Evolutionary conservation across 306 rosid genomes (phyloP).

Genomic region (Sphenostylis stenocarpa): DNA sequence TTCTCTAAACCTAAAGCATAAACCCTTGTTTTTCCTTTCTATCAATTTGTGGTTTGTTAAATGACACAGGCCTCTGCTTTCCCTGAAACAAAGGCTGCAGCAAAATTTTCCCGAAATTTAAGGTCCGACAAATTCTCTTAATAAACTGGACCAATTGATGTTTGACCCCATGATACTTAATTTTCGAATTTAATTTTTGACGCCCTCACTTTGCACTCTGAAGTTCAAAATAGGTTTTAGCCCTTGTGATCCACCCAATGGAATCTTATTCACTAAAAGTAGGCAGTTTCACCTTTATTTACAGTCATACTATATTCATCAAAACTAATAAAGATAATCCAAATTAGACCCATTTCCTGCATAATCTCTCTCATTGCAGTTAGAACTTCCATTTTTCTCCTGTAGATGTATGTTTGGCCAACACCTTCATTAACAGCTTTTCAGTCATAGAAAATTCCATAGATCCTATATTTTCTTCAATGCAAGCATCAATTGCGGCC

Average conservation of each 20-base stretch:
- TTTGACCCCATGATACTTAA: neutral
- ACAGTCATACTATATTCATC: neutral
- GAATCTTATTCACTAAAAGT: neutral
- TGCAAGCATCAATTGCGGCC: neutral
- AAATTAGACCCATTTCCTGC: neutral
- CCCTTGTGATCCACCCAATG: neutral
- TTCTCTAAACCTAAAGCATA: neutral
- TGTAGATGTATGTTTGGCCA: neutral
- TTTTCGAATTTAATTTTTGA: neutral
- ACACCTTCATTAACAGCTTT: neutral
- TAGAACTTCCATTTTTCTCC: neutral
- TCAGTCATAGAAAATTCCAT: neutral
- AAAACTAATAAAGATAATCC: neutral
- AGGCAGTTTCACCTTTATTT: neutral
- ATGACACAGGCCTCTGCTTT: neutral
- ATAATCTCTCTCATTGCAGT: neutral
- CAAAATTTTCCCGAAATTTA: neutral
- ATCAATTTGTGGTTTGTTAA: neutral
- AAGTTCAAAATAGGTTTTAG: neutral
- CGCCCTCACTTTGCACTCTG: neutral
- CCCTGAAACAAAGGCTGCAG: neutral
- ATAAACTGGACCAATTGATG: neutral
- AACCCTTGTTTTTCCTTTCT: neutral
- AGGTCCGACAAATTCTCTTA: neutral
- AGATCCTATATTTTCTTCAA: neutral